A percentile compares a stretch with the other conserved stretches of the same genome.
Conservation (phyloP, 495 filamentous ascomycete genomes). For the Neurospora sublineolata region DNA sequence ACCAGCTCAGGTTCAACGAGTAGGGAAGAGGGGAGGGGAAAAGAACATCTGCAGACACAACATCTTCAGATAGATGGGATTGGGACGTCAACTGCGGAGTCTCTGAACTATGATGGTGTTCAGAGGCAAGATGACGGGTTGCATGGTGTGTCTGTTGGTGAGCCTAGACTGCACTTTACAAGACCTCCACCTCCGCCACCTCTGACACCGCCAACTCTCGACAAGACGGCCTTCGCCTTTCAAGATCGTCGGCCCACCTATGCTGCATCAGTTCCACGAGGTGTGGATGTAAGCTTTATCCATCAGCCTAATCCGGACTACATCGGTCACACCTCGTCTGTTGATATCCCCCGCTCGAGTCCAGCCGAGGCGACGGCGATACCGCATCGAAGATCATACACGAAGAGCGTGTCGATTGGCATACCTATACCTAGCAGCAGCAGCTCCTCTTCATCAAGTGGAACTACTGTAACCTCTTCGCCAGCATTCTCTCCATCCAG, state of each 20-base stretch:
- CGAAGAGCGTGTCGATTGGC: constrained; percentile 27
- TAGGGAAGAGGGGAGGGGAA: constrained; percentile 1
- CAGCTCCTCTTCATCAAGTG: constrained; percentile 6
- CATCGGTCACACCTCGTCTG: constrained; percentile 20
- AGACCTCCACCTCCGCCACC: constrained; percentile 28
- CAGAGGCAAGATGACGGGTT: neutral
- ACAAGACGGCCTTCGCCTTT: constrained; percentile 22
- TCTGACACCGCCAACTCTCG: constrained; percentile 27
- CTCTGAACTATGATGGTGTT: neutral
- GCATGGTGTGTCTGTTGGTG: neutral
- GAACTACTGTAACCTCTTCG: constrained; percentile 11
- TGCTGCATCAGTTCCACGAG: constrained; percentile 26
- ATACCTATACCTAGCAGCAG: constrained; percentile 14
- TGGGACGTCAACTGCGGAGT: neutral
- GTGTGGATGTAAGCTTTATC: constrained; percentile 28
- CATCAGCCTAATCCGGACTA: constrained; percentile 31
- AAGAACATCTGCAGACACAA: neutral
- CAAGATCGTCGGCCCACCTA: constrained; percentile 28
- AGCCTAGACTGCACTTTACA: constrained; percentile 10
- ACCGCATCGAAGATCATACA: constrained; percentile 31
- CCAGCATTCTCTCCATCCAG: constrained; percentile 29
- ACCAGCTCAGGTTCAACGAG: neutral
- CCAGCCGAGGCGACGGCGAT: constrained; percentile 17
- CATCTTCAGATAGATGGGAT: neutral
- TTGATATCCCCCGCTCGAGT: constrained; percentile 14